A percentile compares a stretch with the other conserved stretches of the same genome.
phyloP scores from a whole-genome alignment of 768 basidiomycete genomes.

The Floccularia luteovirens region DNA sequence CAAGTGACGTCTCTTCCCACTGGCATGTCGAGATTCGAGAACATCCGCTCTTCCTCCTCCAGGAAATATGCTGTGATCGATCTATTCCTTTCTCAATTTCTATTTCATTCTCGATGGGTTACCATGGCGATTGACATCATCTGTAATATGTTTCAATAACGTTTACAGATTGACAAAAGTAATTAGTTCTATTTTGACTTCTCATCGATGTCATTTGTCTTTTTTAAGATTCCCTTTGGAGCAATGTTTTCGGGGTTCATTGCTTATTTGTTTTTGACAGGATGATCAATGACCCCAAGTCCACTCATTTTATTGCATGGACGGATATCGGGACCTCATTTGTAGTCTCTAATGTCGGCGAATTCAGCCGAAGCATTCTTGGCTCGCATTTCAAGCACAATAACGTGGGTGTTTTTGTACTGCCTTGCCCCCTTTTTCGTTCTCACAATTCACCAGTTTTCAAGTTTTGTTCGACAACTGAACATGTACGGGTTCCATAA shows the following conservation, averaged over 20 bases:
- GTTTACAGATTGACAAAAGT: no score
- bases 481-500: conserved; percentile 98
- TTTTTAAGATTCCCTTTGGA: not conserved
- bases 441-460: no score
- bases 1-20: not conserved
- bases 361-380: conserved; percentile 79
- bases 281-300: conserved; percentile 83
- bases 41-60: no score
- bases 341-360: conserved; percentile 80
- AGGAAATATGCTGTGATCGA: no score
- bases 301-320: conserved; percentile 76
- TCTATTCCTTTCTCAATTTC: not conserved
- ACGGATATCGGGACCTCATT: conserved; percentile 79
- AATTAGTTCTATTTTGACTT: no score
- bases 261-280: conserved; percentile 26
- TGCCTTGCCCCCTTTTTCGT: conserved; percentile 5
- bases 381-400: conserved; percentile 89
- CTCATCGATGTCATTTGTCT: conserved; percentile 2
- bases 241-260: conserved; percentile 4
- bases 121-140: conserved; percentile 1
- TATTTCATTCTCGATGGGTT: conserved; percentile 3
- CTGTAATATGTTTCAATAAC: no score
- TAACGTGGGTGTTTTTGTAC: conserved; percentile 44
- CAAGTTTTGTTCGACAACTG: conserved; percentile 88
- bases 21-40: no score